Evolutionary conservation across 345 rosid species (phyloP).

Genomic region (Eucalyptus dawsonii): DNA sequence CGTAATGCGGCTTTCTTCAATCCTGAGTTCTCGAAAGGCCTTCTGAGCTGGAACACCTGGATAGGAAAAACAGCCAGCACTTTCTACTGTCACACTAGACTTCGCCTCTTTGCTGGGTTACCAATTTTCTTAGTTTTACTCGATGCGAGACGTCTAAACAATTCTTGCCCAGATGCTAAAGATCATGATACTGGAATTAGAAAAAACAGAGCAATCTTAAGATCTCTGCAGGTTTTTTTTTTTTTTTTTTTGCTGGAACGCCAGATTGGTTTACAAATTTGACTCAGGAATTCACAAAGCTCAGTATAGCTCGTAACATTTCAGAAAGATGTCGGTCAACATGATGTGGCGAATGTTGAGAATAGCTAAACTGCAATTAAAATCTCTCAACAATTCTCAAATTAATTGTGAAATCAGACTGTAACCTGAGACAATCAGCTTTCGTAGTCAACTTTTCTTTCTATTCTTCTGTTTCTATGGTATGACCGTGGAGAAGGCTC

Average conservation of each 20-base stretch:
- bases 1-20: background rate
- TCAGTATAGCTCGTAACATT: background rate
- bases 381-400: background rate
- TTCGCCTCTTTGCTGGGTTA: background rate
- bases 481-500: background rate
- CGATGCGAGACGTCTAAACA: background rate
- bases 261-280: background rate
- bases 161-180: background rate
- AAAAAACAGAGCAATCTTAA: background rate
- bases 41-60: background rate
- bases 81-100: background rate
- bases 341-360: rapidly evolving
- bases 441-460: background rate
- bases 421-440: background rate
- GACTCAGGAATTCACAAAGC: background rate
- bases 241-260: background rate
- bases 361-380: background rate
- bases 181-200: background rate
- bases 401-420: background rate
- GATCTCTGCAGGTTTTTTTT: background rate
- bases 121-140: background rate
- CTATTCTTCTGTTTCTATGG: background rate
- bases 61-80: background rate
- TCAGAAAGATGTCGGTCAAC: background rate
- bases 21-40: background rate